Percentiles rank a stretch among this genome's conserved stretches.
Conservation (phyloP, 352 stramenopile species). For the Phytophthora meadii region DNA sequence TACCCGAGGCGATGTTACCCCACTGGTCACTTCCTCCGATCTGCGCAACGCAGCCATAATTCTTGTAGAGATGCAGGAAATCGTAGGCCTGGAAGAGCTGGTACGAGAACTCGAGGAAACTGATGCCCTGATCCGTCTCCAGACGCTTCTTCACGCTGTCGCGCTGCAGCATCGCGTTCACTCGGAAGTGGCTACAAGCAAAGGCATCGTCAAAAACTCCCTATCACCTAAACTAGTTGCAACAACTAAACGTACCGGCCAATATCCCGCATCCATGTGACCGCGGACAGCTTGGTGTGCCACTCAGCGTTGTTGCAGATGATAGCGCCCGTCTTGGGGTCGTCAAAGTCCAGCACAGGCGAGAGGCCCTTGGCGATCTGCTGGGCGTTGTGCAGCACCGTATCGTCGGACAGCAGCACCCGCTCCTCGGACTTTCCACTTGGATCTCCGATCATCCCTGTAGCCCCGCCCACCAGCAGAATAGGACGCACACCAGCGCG, state of each 20-base stretch:
- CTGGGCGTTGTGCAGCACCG: conserved; percentile 90
- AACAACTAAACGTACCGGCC: conserved; percentile 55
- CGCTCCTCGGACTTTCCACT: conserved; percentile 98
- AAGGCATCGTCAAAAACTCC: not conserved
- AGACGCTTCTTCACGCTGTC: conserved; percentile 98
- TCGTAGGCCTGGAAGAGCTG: conserved; percentile 99
- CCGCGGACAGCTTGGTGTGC: conserved; percentile 94
- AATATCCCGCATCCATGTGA: conserved; percentile 98
- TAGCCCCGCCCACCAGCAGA: conserved; percentile 86
- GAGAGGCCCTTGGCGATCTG: conserved; percentile 93
- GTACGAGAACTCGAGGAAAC: conserved; percentile 99
- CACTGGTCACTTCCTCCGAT: conserved; percentile 99
- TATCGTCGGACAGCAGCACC: conserved; percentile 94
- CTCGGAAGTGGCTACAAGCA: conserved; percentile 91
- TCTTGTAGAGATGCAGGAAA: conserved; percentile 96
- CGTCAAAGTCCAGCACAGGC: conserved; percentile 95
- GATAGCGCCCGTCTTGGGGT: conserved; percentile 87
- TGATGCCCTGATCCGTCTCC: conserved; percentile 94
- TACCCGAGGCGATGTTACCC: conserved; percentile 99
- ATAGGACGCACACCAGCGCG: conserved; percentile 91
- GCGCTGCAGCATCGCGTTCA: conserved; percentile 98
- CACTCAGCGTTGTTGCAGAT: conserved; percentile 99
- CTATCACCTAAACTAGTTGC: not conserved
- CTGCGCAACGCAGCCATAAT: conserved; percentile 94
- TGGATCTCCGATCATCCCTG: conserved; percentile 97